Percentiles rank a stretch among this genome's conserved stretches.
phyloP scores from a whole-genome alignment of 805 yeast genomes.

The Brettanomyces nanus region DNA sequence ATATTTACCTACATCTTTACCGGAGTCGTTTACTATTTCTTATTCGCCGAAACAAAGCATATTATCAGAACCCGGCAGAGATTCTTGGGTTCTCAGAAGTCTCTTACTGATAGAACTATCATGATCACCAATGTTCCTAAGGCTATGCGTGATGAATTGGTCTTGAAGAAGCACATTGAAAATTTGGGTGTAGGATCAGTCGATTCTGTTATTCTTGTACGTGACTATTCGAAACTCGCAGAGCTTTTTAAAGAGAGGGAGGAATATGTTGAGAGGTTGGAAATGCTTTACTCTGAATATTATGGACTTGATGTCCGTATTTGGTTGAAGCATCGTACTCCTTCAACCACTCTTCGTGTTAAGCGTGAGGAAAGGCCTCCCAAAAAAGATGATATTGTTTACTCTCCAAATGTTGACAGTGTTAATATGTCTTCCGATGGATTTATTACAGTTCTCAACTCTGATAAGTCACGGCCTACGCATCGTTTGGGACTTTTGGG shows the following conservation, averaged over 20 bases:
- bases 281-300: slow-evolving; percentile 31
- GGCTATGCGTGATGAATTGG: slow-evolving; percentile 33
- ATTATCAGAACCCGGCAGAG: slow-evolving; percentile 47
- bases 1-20: slow-evolving; percentile 50
- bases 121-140: slow-evolving; percentile 47
- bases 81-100: slow-evolving; percentile 50
- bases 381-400: slow-evolving; percentile 3
- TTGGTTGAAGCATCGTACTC: slow-evolving; percentile 13
- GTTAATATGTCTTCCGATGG: slow-evolving; percentile 5
- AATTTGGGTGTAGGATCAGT: slow-evolving; percentile 49
- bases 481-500: slow-evolving; percentile 18
- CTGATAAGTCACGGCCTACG: slow-evolving; percentile 6
- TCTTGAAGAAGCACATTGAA: slow-evolving; percentile 42
- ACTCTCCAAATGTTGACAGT: slow-evolving; percentile 7
- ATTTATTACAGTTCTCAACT: slow-evolving; percentile 15
- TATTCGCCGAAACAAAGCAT: slow-evolving; percentile 38
- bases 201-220: slow-evolving; percentile 39
- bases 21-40: slow-evolving; percentile 34
- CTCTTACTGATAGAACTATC: slow-evolving; percentile 53
- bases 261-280: slow-evolving; percentile 28
- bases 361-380: neutral
- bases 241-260: slow-evolving; percentile 29
- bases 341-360: slow-evolving; percentile 22
- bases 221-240: slow-evolving; percentile 32
- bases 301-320: slow-evolving; percentile 35